Evolutionary conservation across 768 basidiomycete species (phyloP).

Genomic region (Serendipita sp.): DNA sequence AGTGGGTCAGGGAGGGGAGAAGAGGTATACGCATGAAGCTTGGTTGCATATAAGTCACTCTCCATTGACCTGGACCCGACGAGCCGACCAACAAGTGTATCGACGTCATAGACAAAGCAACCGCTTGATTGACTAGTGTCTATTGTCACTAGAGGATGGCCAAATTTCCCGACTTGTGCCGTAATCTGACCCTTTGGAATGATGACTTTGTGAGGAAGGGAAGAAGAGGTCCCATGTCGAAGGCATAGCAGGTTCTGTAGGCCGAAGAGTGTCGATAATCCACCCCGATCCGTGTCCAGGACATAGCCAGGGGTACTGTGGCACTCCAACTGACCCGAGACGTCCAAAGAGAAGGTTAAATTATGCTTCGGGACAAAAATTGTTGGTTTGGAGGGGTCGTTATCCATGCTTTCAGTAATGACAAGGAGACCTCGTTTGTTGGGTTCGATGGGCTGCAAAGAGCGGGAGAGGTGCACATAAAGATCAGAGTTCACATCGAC

Average conservation of each 20-base stretch:
- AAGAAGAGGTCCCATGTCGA: not conserved
- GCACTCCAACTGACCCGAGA: not conserved
- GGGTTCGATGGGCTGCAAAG: not conserved
- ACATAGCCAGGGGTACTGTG: not conserved
- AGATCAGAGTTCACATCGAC: not conserved
- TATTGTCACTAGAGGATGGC: not conserved
- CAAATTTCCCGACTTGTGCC: not conserved
- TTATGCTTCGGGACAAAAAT: not conserved
- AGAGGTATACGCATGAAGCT: conserved; percentile 31
- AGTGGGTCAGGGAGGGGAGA: conserved; percentile 28
- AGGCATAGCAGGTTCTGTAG: not conserved
- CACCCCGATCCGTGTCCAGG: not conserved
- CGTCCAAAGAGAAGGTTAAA: not conserved
- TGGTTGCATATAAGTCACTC: conserved; percentile 22
- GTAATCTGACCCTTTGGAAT: not conserved
- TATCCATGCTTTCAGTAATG: not conserved
- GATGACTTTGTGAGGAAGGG: not conserved
- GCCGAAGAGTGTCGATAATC: not conserved
- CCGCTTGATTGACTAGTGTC: not conserved
- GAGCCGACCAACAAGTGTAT: conserved; percentile 20
- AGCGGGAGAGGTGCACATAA: not conserved
- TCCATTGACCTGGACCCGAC: conserved; percentile 16
- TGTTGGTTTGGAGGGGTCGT: not conserved
- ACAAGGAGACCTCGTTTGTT: not conserved
- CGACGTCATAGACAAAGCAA: conserved; percentile 16